phyloP scores from a whole-genome alignment of 345 rosid species.

The Eucalyptus tenuipes region DNA sequence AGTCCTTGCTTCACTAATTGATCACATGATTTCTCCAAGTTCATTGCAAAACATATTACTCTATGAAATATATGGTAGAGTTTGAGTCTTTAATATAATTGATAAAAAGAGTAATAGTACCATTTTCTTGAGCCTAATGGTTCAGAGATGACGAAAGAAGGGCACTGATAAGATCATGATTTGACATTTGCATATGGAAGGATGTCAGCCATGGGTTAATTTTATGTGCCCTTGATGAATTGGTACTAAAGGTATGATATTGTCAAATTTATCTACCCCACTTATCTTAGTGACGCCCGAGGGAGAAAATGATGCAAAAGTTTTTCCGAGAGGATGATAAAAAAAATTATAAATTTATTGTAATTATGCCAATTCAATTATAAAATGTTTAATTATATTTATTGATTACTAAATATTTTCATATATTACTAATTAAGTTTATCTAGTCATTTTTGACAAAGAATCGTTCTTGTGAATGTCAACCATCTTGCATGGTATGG shows the following conservation, averaged over 20 bases:
- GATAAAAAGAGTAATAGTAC: neutral
- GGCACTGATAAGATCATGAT: neutral
- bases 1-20: neutral
- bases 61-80: neutral
- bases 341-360: too few species aligned
- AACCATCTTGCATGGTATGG: neutral
- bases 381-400: too few species aligned
- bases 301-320: neutral
- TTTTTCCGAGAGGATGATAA: neutral
- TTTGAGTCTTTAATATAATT: neutral
- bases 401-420: too few species aligned
- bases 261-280: neutral
- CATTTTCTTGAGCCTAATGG: neutral
- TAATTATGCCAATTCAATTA: too few species aligned
- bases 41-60: neutral
- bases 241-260: neutral
- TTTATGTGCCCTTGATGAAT: neutral
- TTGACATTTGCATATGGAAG: neutral
- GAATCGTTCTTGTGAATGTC: neutral
- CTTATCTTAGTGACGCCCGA: neutral
- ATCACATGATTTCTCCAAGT: neutral
- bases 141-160: neutral
- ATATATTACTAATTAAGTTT: too few species aligned
- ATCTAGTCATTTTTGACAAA: neutral
- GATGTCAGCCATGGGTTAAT: neutral